phyloP scores from a whole-genome alignment of 2,329 filamentous ascomycete genomes.

The Coniella lustricola region DNA sequence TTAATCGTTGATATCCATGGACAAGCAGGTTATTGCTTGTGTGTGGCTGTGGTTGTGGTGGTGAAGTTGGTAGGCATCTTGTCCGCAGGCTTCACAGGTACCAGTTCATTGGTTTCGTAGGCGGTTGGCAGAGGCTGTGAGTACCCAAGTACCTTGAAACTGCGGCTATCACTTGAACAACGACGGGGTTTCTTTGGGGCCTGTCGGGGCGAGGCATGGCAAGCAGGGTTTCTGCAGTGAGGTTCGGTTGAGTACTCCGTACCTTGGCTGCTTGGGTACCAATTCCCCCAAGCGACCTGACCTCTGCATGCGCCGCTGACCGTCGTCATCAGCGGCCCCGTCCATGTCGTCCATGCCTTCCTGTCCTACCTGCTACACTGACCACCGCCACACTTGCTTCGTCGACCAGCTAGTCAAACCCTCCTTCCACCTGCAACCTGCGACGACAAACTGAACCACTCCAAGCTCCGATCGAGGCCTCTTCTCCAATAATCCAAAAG shows the following conservation, averaged over 20 bases:
- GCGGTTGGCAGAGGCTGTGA: too few relatives aligned
- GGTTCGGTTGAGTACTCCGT: too few relatives aligned
- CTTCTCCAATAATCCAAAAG: neutral
- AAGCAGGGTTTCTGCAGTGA: slow-evolving; percentile 1
- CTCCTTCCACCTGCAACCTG: neutral
- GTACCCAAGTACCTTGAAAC: neutral
- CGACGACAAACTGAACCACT: too few relatives aligned
- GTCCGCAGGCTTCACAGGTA: too few relatives aligned
- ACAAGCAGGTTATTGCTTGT: too few relatives aligned
- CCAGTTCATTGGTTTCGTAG: too few relatives aligned
- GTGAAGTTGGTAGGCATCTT: too few relatives aligned
- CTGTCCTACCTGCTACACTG: neutral
- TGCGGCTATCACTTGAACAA: too few relatives aligned
- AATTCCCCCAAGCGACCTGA: neutral
- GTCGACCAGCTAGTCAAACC: neutral
- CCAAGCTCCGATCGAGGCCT: too few relatives aligned
- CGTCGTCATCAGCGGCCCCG: neutral
- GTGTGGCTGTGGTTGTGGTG: too few relatives aligned
- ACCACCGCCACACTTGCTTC: neutral
- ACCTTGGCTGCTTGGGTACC: neutral
- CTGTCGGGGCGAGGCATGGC: neutral
- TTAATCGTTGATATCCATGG: too few relatives aligned
- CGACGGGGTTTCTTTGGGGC: too few relatives aligned
- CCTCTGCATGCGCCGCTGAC: neutral
- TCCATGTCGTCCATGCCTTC: neutral